Base-by-base conservation (phyloP, 164 flowering plant genomes). In the Dillenia turbinata region DNA sequence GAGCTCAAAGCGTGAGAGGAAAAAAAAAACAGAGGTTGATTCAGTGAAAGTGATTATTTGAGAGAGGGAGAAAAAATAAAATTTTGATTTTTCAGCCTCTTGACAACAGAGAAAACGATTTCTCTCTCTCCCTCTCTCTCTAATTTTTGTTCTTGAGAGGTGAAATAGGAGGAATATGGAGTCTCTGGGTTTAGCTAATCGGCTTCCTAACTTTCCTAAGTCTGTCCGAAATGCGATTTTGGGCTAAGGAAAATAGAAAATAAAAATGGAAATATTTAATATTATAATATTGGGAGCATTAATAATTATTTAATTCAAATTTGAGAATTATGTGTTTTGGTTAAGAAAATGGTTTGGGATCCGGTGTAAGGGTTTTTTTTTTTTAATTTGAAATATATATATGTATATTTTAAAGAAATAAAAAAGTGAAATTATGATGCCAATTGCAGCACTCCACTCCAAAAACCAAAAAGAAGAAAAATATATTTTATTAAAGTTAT, bases 271-370 rank as follows among this genome's bases (percentile, higher is more conserved):
- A 62, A 17, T 65, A 56, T 49, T 15, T 46, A 60, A 61, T 54
- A 59, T 70, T 65, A 8, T 43, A 64, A 61, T 52, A 49, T 60
- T 68, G 49, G 54, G 54, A 65, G 52, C 46, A 43, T 67, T 52
- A 59, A 14, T 49, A 70, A 52, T 73, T 66, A 68, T 66, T 73
- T 68, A 60, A 66, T 71, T 56, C 49, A 69, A 71, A 74, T 66
- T 64, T 63, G 59, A 63, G 45, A 74, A 75, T 74, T 81, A 71
- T 74, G 69, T 71, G 74, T 76, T 77, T 81, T 74, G 49, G 84
- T 83, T 80, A 69, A 74, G 68, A 67, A 73, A 81, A 80, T 76
- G 68, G 82, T 65, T 76, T 83, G 79, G 77, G 78, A 81, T 85
- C 82, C 79, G 85, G 65, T 66, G 62, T 47, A 17, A 57, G 67